A percentile compares a stretch with the other conserved stretches of the same genome.
phyloP scores from a whole-genome alignment of 352 stramenopile genomes.

The Globisporangium yorkense region DNA sequence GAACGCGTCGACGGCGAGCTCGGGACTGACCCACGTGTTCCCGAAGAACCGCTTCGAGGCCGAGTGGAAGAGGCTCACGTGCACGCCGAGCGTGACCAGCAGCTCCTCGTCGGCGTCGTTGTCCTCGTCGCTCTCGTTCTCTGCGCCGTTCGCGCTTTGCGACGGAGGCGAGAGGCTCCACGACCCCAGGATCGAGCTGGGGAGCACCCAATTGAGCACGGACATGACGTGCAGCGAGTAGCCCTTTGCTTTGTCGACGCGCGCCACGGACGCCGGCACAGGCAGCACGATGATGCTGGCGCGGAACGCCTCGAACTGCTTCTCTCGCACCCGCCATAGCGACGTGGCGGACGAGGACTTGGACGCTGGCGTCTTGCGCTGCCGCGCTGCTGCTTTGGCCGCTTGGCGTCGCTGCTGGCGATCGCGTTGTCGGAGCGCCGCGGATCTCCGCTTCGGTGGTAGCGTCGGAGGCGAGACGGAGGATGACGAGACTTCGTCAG shows the following conservation, averaged over 20 bases:
- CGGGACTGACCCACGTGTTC: conserved; percentile 86
- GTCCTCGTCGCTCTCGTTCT: conserved; percentile 23
- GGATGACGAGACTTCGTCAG: not conserved
- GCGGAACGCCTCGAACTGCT: conserved; percentile 77
- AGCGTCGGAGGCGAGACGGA: not conserved
- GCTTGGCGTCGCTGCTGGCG: conserved; percentile 11
- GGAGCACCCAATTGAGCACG: conserved; percentile 60
- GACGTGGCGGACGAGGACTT: conserved; percentile 9
- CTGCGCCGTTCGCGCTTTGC: not conserved
- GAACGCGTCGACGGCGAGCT: conserved; percentile 44
- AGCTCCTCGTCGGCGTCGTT: conserved; percentile 50
- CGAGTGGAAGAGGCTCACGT: conserved; percentile 89
- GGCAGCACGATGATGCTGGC: conserved; percentile 53
- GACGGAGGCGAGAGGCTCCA: conserved; percentile 4
- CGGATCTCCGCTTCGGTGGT: not conserved
- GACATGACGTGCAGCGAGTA: conserved; percentile 67
- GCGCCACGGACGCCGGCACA: conserved; percentile 42
- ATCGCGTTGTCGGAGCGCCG: not conserved
- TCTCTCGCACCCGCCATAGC: conserved; percentile 52
- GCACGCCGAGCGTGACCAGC: conserved; percentile 61
- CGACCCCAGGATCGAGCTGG: conserved; percentile 33
- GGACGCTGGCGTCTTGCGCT: not conserved
- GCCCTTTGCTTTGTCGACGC: conserved; percentile 49
- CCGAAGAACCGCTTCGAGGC: conserved; percentile 88
- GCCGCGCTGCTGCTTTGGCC: not conserved